Conservation (phyloP, 768 basidiomycete species). For the Mycena olivaceomarginata region DNA sequence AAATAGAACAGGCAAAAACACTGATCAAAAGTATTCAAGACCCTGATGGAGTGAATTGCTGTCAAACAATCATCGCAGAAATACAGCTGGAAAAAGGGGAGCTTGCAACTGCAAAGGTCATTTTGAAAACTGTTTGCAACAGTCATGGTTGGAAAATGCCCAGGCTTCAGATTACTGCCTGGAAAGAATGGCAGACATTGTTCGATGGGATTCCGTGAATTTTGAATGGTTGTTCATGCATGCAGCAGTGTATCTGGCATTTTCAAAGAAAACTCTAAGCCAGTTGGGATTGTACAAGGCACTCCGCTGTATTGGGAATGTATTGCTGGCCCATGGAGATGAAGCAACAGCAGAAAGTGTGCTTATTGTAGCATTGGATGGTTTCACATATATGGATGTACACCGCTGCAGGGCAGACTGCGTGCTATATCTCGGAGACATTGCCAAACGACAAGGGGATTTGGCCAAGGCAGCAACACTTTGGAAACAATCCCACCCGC, state of each 20-base stretch:
- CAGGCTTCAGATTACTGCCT: background rate
- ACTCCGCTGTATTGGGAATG: background rate
- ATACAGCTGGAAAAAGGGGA: background rate
- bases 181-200: background rate
- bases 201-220: background rate
- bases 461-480: background rate
- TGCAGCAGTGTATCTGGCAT: background rate
- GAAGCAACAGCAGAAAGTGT: background rate
- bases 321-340: background rate
- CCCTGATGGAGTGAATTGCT: background rate
- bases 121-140: background rate
- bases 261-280: background rate
- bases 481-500: background rate
- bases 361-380: conserved; percentile 1
- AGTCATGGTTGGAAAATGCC: background rate
- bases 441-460: background rate
- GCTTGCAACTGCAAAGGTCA: background rate
- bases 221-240: background rate
- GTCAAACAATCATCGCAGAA: background rate
- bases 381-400: conserved; percentile 13
- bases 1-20: background rate
- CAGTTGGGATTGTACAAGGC: conserved; percentile 1
- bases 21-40: background rate
- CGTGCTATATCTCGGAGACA: background rate
- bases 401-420: conserved; percentile 9